Base-by-base conservation (phyloP, 2,329 filamentous ascomycete genomes). In the Colletotrichum karsti region DNA sequence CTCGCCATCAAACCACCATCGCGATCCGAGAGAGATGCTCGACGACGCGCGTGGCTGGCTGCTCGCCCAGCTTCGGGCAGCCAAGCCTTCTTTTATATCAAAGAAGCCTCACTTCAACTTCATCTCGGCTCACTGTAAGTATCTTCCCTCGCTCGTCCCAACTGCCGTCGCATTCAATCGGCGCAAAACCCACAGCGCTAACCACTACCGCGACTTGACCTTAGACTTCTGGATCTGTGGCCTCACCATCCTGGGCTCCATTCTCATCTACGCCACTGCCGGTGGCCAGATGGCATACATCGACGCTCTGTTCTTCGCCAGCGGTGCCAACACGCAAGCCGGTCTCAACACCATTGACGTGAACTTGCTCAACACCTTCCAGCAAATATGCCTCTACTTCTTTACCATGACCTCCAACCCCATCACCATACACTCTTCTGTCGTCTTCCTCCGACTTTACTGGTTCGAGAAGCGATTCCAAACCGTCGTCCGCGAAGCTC, bases 391-490 rank as follows among this genome's bases (percentile, higher is more conserved):
- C 56, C 81, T 97, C 26, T 94, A 92, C 73, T 74, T 94, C 7
- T 84, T 93, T 42, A 84, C 91, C 4, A 91, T 94, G 84, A 73
- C 93, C 12, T 90, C 91, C 26, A 97, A 94, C 56, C 94, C 94
- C 0, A 96, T 97, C 69, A 91, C 92, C 51, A 91, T 97, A 73
- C 90, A 97, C 75, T 89, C 92, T 2, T 92, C 89, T 48, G 94
- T 99, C 48, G 96, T 99, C 7, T 95, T 97, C 73, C 86, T 98
- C 13, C 92, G 96, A 26, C 84, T 99, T 2, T 98, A 97, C 80
- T 99, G 95, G 95, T 99, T 99, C 77, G 95, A 99, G 80, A 97
- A 97, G 79, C 90, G 95, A 7, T 98, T 99, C 77, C 92, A 97
- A 76, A 87, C 93, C 73, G 88, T 97, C 71, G 94, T 92, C 13